phyloP scores from a whole-genome alignment of 1,284 basidiomycete genomes.

The Pterulicium gracile region DNA sequence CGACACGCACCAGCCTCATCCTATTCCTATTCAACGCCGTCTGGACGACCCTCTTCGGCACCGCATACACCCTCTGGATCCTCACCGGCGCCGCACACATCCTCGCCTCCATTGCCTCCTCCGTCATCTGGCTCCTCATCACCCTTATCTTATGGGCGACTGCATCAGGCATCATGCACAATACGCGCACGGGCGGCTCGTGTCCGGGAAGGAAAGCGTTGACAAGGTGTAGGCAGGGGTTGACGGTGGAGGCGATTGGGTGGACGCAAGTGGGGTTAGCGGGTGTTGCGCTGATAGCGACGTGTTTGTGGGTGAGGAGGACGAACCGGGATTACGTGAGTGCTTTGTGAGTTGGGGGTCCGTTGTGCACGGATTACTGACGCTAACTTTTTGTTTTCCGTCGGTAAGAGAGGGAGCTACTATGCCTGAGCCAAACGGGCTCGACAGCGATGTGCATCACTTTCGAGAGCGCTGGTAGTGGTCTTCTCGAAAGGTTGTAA shows the following conservation, averaged over 20 bases:
- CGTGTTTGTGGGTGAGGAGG: slow-evolving; percentile 49
- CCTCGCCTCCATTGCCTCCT: slow-evolving; percentile 63
- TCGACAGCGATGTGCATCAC: no score
- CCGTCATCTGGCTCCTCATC: slow-evolving; percentile 58
- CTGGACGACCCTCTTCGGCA: slow-evolving; percentile 62
- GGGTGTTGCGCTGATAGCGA: slow-evolving; percentile 41
- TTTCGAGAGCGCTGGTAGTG: no score
- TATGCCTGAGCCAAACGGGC: no score
- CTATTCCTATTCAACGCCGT: slow-evolving; percentile 57
- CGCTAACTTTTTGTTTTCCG: no score
- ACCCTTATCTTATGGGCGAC: slow-evolving; percentile 59
- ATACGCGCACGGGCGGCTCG: slow-evolving; percentile 42
- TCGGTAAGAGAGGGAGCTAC: no score
- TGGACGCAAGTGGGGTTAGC: slow-evolving; percentile 70
- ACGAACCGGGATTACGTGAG: slow-evolving; percentile 33
- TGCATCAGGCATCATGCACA: slow-evolving; percentile 54
- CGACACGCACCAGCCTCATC: slow-evolving; percentile 29
- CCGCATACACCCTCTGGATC: slow-evolving; percentile 60
- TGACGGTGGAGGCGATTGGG: slow-evolving; percentile 62
- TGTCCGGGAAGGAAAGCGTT: slow-evolving; percentile 38
- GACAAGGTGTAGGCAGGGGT: slow-evolving; percentile 51
- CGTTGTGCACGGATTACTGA: no score
- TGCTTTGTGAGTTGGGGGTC: no score
- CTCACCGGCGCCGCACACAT: slow-evolving; percentile 52
- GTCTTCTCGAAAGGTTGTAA: no score